These are phyloP conservation scores for Firmiana major DNA, from an alignment of 345 rosid species.

Conservation along the genomic window DNA sequence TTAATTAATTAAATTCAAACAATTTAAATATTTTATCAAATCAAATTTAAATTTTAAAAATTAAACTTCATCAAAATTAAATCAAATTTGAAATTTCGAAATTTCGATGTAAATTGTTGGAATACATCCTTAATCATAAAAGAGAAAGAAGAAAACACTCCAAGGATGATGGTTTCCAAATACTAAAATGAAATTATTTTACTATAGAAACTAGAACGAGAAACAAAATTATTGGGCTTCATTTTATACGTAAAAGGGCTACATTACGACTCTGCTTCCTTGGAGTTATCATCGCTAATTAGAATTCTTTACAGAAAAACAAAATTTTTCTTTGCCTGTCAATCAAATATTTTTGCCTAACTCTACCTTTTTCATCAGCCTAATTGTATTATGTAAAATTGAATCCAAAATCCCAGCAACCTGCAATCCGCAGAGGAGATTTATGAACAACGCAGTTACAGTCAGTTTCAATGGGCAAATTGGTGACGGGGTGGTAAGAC, in stretches of 20 bases:
- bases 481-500: too few species aligned
- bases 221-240: not conserved
- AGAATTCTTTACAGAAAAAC: conserved; percentile 15
- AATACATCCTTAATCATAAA: too few species aligned
- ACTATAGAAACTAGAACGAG: not conserved
- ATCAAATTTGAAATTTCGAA: too few species aligned
- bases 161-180: too few species aligned
- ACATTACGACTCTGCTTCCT: conserved; percentile 1
- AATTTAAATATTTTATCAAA: too few species aligned
- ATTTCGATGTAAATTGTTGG: too few species aligned
- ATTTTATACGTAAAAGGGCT: not conserved
- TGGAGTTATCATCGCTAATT: conserved; percentile 10
- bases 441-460: not conserved
- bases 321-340: not conserved
- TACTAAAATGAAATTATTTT: too few species aligned
- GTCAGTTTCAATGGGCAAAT: too few species aligned
- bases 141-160: too few species aligned
- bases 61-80: too few species aligned
- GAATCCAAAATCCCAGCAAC: conserved; percentile 98
- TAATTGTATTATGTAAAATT: conserved; percentile 70
- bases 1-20: too few species aligned
- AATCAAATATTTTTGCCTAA: conserved; percentile 87
- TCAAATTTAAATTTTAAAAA: too few species aligned
- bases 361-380: conserved; percentile 85
- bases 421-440: conserved; percentile 34